Percentiles rank a stretch among this genome's conserved stretches.
These are phyloP conservation scores for Rhodotorula sphaerocarpa DNA, from an alignment of 768 basidiomycete species.

Conservation along the genomic window DNA sequence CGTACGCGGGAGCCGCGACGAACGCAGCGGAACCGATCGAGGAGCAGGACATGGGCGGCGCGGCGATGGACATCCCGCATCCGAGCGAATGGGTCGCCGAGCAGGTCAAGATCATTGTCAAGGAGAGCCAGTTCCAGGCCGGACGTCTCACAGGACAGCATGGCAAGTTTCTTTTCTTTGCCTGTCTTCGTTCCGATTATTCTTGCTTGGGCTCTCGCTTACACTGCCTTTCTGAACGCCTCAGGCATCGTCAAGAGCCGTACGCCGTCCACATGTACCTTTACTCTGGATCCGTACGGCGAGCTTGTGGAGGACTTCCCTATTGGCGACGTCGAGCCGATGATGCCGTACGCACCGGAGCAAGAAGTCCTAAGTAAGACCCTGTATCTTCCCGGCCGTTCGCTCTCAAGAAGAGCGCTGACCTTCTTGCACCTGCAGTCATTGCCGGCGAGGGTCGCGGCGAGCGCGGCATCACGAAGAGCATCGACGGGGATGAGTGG, in stretches of 20 bases:
- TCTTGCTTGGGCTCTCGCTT: too few relatives aligned
- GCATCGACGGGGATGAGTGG: constrained; percentile 23
- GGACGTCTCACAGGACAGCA: constrained; percentile 18
- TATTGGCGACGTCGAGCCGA: constrained; percentile 6
- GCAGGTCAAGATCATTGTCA: constrained; percentile 11
- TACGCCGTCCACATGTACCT: neutral
- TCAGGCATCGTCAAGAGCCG: constrained; percentile 13
- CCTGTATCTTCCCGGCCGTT: neutral
- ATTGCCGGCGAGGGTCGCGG: constrained; percentile 25
- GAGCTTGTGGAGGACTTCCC: constrained; percentile 24
- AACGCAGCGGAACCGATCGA: constrained; percentile 29
- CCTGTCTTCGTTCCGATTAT: too few relatives aligned
- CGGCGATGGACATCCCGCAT: neutral
- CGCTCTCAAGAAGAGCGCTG: neutral
- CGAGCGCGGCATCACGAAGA: constrained; percentile 1
- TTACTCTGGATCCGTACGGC: constrained; percentile 27
- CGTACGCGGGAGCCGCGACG: constrained; percentile 28
- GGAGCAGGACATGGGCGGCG: constrained; percentile 3
- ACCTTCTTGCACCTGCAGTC: constrained; percentile 1
- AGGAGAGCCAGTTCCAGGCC: constrained; percentile 16
- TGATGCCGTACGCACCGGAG: constrained; percentile 19
- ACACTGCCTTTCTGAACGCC: too few relatives aligned
- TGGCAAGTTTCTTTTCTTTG: constrained; percentile 10
- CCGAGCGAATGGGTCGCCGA: constrained; percentile 21
- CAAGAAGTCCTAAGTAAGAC: constrained; percentile 17